A percentile compares a stretch with the other conserved stretches of the same genome.
phyloP scores from a whole-genome alignment of 2,329 filamentous ascomycete genomes.

The Botrytis cinerea region DNA sequence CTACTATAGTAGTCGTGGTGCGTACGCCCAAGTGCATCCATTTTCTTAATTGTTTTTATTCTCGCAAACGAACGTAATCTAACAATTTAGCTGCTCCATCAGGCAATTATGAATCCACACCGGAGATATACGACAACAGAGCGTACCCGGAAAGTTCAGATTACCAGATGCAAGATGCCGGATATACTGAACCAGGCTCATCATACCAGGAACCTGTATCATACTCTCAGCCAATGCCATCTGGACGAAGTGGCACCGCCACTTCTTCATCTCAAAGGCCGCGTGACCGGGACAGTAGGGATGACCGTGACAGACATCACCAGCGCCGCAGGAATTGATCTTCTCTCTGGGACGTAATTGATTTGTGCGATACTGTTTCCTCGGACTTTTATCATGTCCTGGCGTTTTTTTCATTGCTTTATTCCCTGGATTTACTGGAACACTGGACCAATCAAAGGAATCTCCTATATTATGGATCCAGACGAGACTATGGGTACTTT shows the following conservation, averaged over 20 bases:
- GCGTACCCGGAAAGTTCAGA: constrained; percentile 31
- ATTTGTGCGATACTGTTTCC: constrained; percentile 28
- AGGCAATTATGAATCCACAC: constrained; percentile 31
- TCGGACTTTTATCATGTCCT: constrained; percentile 34
- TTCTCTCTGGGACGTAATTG: constrained; percentile 31
- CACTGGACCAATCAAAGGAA: constrained; percentile 30
- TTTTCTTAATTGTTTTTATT: constrained; percentile 27
- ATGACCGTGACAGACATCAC: constrained; percentile 36
- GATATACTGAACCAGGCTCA: constrained; percentile 24
- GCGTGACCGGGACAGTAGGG: constrained; percentile 36
- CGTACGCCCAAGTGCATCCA: constrained; percentile 47
- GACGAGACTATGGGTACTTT: constrained; percentile 31
- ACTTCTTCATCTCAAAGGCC: constrained; percentile 32
- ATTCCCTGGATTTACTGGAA: constrained; percentile 32
- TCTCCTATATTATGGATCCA: constrained; percentile 33
- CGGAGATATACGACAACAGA: constrained; percentile 33
- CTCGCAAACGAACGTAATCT: constrained; percentile 36
- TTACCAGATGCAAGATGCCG: constrained; percentile 26
- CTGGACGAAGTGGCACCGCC: constrained; percentile 34
- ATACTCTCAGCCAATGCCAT: constrained; percentile 34
- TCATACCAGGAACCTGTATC: constrained; percentile 34
- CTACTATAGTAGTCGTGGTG: constrained; percentile 59
- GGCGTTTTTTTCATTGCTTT: constrained; percentile 37
- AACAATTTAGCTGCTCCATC: constrained; percentile 40
- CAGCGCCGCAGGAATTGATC: constrained; percentile 33